Evolutionary conservation across 169 alveolate species (phyloP).

Genomic region (Cryptosporidium andersoni): DNA sequence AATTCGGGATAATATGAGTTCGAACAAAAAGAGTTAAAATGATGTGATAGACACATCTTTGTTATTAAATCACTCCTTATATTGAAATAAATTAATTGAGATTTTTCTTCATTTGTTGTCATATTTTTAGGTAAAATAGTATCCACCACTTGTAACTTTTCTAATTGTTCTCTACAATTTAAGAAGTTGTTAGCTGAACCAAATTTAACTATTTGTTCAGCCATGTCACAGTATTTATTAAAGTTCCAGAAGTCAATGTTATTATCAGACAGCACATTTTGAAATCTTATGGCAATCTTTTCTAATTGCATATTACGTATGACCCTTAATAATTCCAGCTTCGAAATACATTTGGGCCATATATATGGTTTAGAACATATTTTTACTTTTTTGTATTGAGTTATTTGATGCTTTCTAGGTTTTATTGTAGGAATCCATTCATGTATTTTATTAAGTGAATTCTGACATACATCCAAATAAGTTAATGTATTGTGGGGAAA

Average conservation of each 20-base stretch:
- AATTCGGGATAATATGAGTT: neutral
- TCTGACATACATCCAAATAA: slow-evolving; percentile 30
- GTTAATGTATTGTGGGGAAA: neutral
- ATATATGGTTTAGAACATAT: slow-evolving; percentile 55
- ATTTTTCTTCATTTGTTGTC: neutral
- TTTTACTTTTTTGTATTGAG: slow-evolving; percentile 34
- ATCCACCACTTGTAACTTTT: slow-evolving; percentile 14
- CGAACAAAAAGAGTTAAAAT: too few relatives aligned
- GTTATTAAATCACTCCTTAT: slow-evolving; percentile 24
- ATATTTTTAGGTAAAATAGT: slow-evolving; percentile 9
- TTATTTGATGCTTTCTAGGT: neutral
- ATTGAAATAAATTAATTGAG: slow-evolving; percentile 14
- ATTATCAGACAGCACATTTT: neutral
- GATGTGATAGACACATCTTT: neutral
- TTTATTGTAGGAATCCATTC: slow-evolving; percentile 17
- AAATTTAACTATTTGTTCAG: slow-evolving; percentile 6
- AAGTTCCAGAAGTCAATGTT: slow-evolving; percentile 39
- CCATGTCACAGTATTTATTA: slow-evolving; percentile 24
- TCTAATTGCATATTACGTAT: slow-evolving; percentile 31
- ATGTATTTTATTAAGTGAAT: slow-evolving; percentile 6
- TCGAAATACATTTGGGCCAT: slow-evolving; percentile 35
- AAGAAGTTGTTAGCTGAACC: slow-evolving; percentile 5
- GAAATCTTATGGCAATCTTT: slow-evolving; percentile 32
- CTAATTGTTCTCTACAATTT: slow-evolving; percentile 10
- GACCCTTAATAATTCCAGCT: slow-evolving; percentile 2